Conservation (phyloP, 2,329 filamentous ascomycete species). For the Tolypocladium inflatum region DNA sequence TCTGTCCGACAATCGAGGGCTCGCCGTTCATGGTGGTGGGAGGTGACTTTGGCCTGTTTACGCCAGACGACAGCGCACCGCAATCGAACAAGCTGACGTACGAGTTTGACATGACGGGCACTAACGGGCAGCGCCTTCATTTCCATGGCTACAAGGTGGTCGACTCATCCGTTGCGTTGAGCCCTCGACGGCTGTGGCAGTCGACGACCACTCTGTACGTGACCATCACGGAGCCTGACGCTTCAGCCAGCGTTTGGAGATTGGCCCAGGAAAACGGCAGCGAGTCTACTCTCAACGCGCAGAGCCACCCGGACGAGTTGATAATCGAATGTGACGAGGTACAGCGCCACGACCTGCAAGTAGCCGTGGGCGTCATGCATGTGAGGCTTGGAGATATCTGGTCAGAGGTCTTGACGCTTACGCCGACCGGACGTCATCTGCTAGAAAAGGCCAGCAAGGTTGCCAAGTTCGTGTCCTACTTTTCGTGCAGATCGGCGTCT, state of each 20-base stretch:
- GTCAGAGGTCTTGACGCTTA: conserved; percentile 43
- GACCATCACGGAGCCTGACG: conserved; percentile 36
- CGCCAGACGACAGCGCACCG: conserved; percentile 39
- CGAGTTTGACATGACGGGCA: conserved; percentile 49
- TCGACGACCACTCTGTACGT: conserved; percentile 55
- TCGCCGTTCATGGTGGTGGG: conserved; percentile 52
- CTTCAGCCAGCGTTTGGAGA: background rate
- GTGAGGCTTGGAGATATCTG: conserved; percentile 43
- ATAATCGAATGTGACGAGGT: background rate
- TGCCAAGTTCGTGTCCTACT: conserved; percentile 44
- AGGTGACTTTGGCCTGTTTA: conserved; percentile 49
- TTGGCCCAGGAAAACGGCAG: background rate
- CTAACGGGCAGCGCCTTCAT: conserved; percentile 40
- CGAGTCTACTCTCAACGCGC: background rate
- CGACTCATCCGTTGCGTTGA: conserved; percentile 49
- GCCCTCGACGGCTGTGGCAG: conserved; percentile 47
- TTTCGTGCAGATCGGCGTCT: conserved; percentile 41
- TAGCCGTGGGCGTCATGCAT: conserved; percentile 49
- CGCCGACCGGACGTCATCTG: conserved; percentile 36
- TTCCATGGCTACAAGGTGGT: conserved; percentile 56
- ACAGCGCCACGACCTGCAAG: background rate
- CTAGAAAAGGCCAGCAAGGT: conserved; percentile 34
- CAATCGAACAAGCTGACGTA: conserved; percentile 52
- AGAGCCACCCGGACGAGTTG: background rate
- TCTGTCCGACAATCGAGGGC: conserved; percentile 22